Conservation (phyloP, 257 asterid genomes). For the Avicennia marina region DNA sequence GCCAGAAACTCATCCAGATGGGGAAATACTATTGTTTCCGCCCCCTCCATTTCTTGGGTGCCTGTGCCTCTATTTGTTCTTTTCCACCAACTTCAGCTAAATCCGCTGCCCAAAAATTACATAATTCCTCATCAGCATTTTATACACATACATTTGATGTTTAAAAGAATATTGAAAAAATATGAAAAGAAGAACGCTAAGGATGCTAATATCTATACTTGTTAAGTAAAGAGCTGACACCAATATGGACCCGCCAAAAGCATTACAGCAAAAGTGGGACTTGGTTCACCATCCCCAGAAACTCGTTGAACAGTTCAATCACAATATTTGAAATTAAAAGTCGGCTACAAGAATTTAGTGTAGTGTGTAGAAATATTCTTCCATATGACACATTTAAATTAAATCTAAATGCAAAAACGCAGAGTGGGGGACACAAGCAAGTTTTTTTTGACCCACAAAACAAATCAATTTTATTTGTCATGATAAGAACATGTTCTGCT, state of each 20-base stretch:
- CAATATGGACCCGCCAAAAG: slow-evolving; percentile 1
- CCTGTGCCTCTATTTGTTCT: slow-evolving; percentile 57
- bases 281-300: not conserved
- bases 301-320: not conserved
- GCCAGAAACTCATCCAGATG: slow-evolving; percentile 9
- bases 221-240: not conserved
- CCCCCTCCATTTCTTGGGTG: slow-evolving; percentile 70
- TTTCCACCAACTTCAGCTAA: slow-evolving; percentile 64
- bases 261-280: slow-evolving; percentile 2
- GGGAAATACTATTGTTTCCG: slow-evolving; percentile 48
- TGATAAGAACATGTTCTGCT: not conserved
- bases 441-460: not conserved
- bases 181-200: not conserved
- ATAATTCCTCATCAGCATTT: not conserved
- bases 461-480: not conserved
- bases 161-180: not conserved
- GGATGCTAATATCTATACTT: not conserved
- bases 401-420: not conserved
- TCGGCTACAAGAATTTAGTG: not conserved
- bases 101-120: slow-evolving; percentile 40
- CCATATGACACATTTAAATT: not conserved
- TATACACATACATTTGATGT: too few relatives aligned
- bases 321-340: not conserved
- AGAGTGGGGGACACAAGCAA: not conserved
- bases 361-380: not conserved